Evolutionary conservation across 768 basidiomycete species (phyloP).

Genomic region (Thelephora ganbajun): DNA sequence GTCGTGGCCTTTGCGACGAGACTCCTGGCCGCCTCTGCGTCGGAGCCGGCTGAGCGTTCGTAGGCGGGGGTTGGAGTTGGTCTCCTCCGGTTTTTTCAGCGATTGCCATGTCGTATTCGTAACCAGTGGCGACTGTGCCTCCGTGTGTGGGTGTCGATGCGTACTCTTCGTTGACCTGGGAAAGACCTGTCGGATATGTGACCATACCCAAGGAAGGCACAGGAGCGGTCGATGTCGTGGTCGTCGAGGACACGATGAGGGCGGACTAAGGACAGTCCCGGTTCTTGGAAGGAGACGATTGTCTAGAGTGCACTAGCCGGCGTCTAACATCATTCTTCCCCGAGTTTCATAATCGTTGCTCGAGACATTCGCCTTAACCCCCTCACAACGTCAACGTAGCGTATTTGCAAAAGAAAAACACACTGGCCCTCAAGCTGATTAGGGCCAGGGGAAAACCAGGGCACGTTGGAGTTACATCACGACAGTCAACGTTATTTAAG

Average conservation of each 20-base stretch:
- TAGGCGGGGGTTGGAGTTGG: conserved; percentile 16
- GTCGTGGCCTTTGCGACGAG: conserved; percentile 31
- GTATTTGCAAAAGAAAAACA: too few relatives aligned
- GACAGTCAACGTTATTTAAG: too few relatives aligned
- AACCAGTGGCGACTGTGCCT: conserved; percentile 32
- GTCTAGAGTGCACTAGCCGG: too few relatives aligned
- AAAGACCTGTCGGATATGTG: conserved; percentile 28
- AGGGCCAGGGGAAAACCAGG: too few relatives aligned
- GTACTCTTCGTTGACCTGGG: conserved; percentile 15
- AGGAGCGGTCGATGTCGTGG: neutral
- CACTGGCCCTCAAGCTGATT: too few relatives aligned
- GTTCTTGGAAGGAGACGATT: too few relatives aligned
- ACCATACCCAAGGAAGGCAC: conserved; percentile 17
- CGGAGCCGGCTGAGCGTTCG: conserved; percentile 19
- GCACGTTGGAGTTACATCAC: too few relatives aligned
- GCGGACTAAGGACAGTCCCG: too few relatives aligned
- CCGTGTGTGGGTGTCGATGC: conserved; percentile 36
- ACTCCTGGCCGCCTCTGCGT: conserved; percentile 12
- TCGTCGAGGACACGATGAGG: neutral
- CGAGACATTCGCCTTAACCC: too few relatives aligned
- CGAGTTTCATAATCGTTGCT: too few relatives aligned
- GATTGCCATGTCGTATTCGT: conserved; percentile 55
- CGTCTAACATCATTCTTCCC: too few relatives aligned
- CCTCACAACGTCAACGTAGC: too few relatives aligned
- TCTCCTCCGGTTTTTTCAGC: conserved; percentile 18